Evolutionary conservation across 164 flowering plant genomes (phyloP).

Genomic region (Cinnamomum chago): DNA sequence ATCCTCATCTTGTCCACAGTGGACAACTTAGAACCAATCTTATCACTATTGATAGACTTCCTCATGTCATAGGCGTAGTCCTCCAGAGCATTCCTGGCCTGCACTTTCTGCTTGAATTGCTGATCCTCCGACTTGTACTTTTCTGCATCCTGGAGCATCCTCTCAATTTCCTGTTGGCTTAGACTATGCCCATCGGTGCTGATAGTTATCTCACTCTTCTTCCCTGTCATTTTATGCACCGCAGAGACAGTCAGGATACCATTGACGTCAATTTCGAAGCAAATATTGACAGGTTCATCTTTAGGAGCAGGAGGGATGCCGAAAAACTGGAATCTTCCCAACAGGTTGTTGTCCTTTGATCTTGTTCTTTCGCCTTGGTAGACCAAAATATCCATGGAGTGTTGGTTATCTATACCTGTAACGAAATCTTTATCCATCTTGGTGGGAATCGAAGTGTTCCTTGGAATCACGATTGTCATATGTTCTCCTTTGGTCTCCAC

Average conservation of each 20-base stretch:
- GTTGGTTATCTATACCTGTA: conserved; percentile 44
- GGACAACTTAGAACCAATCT: conserved; percentile 34
- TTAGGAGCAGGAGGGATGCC: conserved; percentile 60
- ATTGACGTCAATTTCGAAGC: conserved; percentile 54
- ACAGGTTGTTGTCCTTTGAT: conserved; percentile 47
- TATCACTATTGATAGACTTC: conserved; percentile 47
- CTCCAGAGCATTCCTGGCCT: conserved; percentile 49
- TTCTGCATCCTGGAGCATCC: conserved; percentile 55
- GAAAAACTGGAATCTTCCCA: conserved; percentile 47
- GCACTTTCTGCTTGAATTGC: conserved; percentile 53
- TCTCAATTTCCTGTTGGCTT: conserved; percentile 56
- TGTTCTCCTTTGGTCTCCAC: conserved; percentile 43
- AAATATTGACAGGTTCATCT: conserved; percentile 42
- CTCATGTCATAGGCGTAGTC: conserved; percentile 55
- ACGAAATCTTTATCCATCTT: conserved; percentile 42
- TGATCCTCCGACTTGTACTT: conserved; percentile 59
- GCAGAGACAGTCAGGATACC: conserved; percentile 62
- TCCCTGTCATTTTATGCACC: conserved; percentile 50
- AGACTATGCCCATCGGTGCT: conserved; percentile 55
- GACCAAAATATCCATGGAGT: conserved; percentile 36
- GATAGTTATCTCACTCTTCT: conserved; percentile 57
- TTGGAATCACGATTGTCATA: conserved; percentile 47
- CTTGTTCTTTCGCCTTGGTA: conserved; percentile 62
- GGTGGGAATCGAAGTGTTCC: conserved; percentile 56
- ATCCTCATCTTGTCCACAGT: conserved; percentile 38